Percentiles rank a stretch among this genome's conserved stretches.
Conservation (phyloP, 495 filamentous ascomycete species). For the Pyrenula massariospora region DNA sequence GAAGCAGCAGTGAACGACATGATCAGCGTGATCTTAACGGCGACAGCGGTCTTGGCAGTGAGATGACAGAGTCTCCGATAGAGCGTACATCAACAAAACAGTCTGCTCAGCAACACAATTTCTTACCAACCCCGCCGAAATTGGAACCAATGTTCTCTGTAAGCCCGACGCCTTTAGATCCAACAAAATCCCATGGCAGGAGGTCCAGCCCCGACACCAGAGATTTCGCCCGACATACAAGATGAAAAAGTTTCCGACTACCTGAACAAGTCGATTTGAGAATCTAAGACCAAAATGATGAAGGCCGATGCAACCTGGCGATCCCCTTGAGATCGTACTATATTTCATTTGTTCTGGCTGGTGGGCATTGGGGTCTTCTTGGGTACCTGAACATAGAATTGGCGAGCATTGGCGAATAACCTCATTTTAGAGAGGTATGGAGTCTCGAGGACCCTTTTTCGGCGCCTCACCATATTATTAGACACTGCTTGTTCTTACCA, state of each 20-base stretch:
- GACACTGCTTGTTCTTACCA: background rate
- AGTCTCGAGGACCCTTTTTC: background rate
- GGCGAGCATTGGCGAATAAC: background rate
- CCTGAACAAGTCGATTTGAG: background rate
- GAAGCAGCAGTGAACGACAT: background rate
- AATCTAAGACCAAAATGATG: background rate
- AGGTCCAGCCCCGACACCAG: background rate
- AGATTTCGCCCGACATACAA: background rate
- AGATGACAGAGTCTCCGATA: background rate
- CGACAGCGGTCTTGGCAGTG: background rate
- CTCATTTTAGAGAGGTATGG: background rate
- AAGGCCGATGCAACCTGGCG: background rate
- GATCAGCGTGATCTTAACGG: background rate
- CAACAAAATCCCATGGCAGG: background rate
- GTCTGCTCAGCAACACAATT: background rate
- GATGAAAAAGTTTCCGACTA: too few species aligned
- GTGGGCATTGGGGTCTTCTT: background rate
- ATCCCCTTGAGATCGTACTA: background rate
- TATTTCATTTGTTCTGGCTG: background rate
- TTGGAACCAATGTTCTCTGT: background rate
- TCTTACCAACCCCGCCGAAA: background rate
- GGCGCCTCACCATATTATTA: background rate
- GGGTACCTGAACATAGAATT: background rate
- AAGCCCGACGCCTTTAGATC: background rate
- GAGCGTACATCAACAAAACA: background rate